Conservation (phyloP, 2,329 filamentous ascomycete genomes). For the Colletotrichum falcatum region DNA sequence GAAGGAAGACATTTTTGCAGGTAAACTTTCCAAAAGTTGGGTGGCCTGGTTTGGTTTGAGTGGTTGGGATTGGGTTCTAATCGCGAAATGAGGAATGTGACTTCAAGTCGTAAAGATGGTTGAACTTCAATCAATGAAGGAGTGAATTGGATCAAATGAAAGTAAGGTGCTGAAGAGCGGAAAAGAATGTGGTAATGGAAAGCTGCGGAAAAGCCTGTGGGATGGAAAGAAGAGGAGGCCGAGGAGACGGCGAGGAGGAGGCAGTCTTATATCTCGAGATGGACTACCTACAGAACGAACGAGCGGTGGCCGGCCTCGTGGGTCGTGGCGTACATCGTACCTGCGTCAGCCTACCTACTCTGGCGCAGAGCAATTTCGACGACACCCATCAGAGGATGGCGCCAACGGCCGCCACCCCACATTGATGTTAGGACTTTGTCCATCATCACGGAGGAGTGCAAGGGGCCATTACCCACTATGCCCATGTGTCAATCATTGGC, state of each 20-base stretch:
- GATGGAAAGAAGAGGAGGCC: constrained; percentile 1
- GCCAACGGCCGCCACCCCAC: constrained; percentile 25
- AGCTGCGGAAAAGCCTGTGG: constrained; percentile 35
- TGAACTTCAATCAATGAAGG: constrained; percentile 42
- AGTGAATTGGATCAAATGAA: constrained; percentile 37
- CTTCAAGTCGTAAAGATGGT: constrained; percentile 37
- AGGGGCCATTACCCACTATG: constrained; percentile 14
- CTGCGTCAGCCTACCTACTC: constrained; percentile 13
- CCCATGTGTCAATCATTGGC: constrained; percentile 36
- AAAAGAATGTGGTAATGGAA: constrained; percentile 40
- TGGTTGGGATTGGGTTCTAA: constrained; percentile 13
- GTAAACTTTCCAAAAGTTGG: constrained; percentile 30
- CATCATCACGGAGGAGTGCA: constrained; percentile 18
- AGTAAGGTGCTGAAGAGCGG: constrained; percentile 39
- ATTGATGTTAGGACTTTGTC: constrained; percentile 20
- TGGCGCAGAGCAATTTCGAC: constrained; percentile 34
- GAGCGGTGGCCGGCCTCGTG: constrained; percentile 5
- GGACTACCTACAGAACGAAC: background rate
- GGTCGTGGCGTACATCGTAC: constrained; percentile 17
- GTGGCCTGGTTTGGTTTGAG: too few relatives aligned
- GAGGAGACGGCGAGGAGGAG: constrained; percentile 4
- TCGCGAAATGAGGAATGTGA: constrained; percentile 26
- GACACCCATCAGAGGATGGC: constrained; percentile 33
- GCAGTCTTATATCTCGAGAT: constrained; percentile 39
- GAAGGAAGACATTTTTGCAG: constrained; percentile 44